Evolutionary conservation across 2,329 filamentous ascomycete genomes (phyloP), one percentile per base, ranked within the genome.

Genomic region (Emericellopsis atlantica): DNA sequence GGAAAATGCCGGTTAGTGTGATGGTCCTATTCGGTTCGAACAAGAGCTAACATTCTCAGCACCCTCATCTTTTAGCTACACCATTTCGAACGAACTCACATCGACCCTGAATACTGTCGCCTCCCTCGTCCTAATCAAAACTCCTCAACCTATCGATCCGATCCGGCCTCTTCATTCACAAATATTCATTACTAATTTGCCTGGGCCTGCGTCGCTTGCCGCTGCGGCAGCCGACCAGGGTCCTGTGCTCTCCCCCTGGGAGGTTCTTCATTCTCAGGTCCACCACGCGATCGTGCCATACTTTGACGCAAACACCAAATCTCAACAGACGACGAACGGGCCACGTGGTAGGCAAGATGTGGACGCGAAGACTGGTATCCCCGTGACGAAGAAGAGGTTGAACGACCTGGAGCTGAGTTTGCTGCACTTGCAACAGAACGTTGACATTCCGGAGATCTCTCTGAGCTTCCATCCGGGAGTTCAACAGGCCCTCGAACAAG

Each of bases 311-410:
- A 93, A 88, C 59, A 93, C 89, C 44, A 90, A 88, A 65, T 83
- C 73, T 47, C 81, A 87, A 52, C 83, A 87, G 55, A 64, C 75
- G 39, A 65, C 66, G 43, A 76, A 74, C 54, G 77, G 79, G 14
- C 67, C 70, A 41, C 81, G 85, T 55, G 80, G 79, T 47, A 79
- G 87, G 53, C 76, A 83, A 16, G 89, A 96, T 54, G 79, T 85
- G 39, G 92, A 96, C 55, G 80, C 85, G 36, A 93, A 94, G 66
- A 94, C 87, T 15, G 92, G 92, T 45, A 89, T 98, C 46, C 88
- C 92, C 14, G 87, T 90, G n/a, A 90, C 92, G 16, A 95, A 95
- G 70, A 95, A 95, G 74, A 86, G 88, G 55, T 81, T 96, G 59
- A 92, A 90, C 39, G 93, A 99, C 59, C 66, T 99, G 50, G 89